Evolutionary conservation across 116 monocot genomes (phyloP).

Genomic region (Phalaenopsis hybrid): DNA sequence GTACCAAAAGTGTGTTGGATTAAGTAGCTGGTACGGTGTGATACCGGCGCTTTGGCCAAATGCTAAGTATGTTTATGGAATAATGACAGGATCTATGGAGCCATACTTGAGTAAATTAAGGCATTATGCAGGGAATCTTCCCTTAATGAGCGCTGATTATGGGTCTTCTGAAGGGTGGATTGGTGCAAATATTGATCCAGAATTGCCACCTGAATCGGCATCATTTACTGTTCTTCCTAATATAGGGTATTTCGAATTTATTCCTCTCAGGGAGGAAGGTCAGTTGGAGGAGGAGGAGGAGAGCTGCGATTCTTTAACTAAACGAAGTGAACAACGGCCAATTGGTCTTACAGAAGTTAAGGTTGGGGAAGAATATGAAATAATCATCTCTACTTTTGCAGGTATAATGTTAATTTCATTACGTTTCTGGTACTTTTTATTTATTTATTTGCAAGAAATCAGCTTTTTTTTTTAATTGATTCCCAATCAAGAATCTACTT

Average conservation of each 20-base stretch:
- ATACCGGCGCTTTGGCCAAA: constrained; percentile 38
- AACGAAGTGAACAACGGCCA: constrained; percentile 32
- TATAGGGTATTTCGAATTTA: constrained; percentile 91
- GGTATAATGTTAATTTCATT: constrained; percentile 28
- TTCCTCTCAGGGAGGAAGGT: constrained; percentile 46
- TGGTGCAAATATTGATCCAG: constrained; percentile 33
- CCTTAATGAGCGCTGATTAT: constrained; percentile 36
- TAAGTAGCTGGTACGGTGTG: constrained; percentile 42
- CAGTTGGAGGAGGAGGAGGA: constrained; percentile 17
- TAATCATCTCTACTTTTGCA: constrained; percentile 42
- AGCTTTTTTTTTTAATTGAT: neutral
- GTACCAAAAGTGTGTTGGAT: constrained; percentile 18
- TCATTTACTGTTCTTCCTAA: constrained; percentile 34
- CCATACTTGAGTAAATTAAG: constrained; percentile 29
- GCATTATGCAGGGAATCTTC: constrained; percentile 32
- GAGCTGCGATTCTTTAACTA: constrained; percentile 7
- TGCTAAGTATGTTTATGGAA: constrained; percentile 34
- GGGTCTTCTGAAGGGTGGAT: constrained; percentile 41
- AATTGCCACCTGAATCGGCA: constrained; percentile 23
- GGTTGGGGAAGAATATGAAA: constrained; percentile 43
- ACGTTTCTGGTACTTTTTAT: too few relatives aligned
- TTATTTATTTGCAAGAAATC: neutral
- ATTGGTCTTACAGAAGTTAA: constrained; percentile 49
- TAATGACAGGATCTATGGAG: constrained; percentile 44
- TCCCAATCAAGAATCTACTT: neutral